A percentile compares a stretch with the other conserved stretches of the same genome.
These are phyloP conservation scores for Pseudogymnoascus sp. DNA, from an alignment of 2,329 filamentous ascomycete genomes.

Conservation along the genomic window DNA sequence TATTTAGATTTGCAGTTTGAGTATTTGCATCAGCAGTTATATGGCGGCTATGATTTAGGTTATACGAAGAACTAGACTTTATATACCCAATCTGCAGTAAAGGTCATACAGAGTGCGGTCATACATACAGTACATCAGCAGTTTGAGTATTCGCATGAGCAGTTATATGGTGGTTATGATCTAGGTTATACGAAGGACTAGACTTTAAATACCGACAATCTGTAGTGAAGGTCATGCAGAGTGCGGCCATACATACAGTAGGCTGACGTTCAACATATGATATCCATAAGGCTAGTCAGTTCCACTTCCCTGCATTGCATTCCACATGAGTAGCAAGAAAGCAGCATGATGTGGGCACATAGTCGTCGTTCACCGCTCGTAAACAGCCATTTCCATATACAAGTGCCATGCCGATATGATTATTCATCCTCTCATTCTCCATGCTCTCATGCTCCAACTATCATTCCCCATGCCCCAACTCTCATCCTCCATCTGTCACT, in stretches of 20 bases:
- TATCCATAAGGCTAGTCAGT: background rate
- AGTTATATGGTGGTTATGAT: too few species aligned
- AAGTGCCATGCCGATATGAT: background rate
- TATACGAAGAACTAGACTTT: background rate
- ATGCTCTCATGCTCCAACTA: background rate
- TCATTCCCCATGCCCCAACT: background rate
- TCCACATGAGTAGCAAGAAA: background rate
- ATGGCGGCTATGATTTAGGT: too few species aligned
- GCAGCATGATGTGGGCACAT: background rate
- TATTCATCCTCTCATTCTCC: background rate
- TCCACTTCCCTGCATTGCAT: background rate
- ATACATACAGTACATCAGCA: background rate
- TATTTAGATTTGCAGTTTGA: background rate
- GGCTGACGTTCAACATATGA: background rate
- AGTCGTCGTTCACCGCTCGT: background rate
- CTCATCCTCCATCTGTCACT: background rate
- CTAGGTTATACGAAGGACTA: background rate
- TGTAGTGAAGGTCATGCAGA: background rate
- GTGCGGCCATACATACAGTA: background rate
- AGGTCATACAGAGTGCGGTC: background rate
- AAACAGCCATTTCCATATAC: background rate
- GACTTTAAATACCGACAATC: background rate
- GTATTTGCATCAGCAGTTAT: too few species aligned
- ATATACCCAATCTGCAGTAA: background rate
- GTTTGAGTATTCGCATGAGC: too few species aligned